phyloP scores from a whole-genome alignment of 2,329 filamentous ascomycete species.

The Paraphoma sp. region DNA sequence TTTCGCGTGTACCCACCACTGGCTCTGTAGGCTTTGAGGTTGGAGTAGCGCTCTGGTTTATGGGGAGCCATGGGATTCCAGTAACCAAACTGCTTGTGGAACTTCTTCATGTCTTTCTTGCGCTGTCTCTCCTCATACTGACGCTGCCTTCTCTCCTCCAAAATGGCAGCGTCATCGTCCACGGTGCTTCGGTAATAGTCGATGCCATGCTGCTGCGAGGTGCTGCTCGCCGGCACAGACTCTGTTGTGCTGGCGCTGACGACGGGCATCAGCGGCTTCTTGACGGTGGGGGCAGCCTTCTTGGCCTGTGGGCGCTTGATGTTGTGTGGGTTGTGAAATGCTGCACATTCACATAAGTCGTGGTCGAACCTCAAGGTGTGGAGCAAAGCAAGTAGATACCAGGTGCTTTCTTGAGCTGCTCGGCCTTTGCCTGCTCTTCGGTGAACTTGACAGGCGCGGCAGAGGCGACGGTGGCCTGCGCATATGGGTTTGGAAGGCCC shows the following conservation, averaged over 20 bases:
- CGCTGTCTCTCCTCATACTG: slow-evolving; percentile 72
- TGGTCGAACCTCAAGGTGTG: slow-evolving; percentile 24
- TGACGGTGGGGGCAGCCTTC: slow-evolving; percentile 22
- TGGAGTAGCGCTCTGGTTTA: slow-evolving; percentile 31
- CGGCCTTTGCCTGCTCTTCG: slow-evolving; percentile 40
- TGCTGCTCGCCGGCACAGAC: slow-evolving; percentile 14
- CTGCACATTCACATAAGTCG: slow-evolving; percentile 38
- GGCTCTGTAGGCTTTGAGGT: slow-evolving; percentile 34
- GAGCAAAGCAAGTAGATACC: slow-evolving; percentile 39
- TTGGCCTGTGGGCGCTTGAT: slow-evolving; percentile 45
- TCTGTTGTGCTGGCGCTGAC: slow-evolving; percentile 22
- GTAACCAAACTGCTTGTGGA: slow-evolving; percentile 71
- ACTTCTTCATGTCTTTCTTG: slow-evolving; percentile 69
- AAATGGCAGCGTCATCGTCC: slow-evolving; percentile 76
- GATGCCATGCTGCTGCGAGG: slow-evolving; percentile 29
- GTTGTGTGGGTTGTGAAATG: slow-evolving; percentile 41
- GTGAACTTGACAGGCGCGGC: slow-evolving; percentile 36
- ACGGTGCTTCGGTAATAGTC: slow-evolving; percentile 74
- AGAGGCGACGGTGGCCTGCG: slow-evolving; percentile 31
- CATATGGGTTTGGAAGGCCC: slow-evolving; percentile 38
- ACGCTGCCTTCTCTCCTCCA: slow-evolving; percentile 71
- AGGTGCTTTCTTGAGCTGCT: slow-evolving; percentile 40
- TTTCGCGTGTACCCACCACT: slow-evolving; percentile 32
- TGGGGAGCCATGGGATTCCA: slow-evolving; percentile 54
- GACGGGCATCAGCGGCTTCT: slow-evolving; percentile 33